Conservation (phyloP, 2,329 filamentous ascomycete species). For the Hymenoscyphus repandus region DNA sequence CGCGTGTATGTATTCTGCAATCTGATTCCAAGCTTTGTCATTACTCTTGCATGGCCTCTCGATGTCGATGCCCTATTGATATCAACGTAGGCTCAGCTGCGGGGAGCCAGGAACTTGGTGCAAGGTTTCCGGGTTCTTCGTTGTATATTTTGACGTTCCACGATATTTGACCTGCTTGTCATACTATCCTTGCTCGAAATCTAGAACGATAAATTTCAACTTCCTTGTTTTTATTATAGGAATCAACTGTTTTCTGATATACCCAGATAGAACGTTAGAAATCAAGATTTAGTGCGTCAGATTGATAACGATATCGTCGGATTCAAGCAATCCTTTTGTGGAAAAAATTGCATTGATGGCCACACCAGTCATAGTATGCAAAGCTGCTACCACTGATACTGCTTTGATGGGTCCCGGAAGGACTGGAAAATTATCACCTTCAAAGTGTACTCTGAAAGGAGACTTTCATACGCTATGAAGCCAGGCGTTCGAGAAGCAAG, state of each 20-base stretch:
- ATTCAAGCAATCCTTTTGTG: constrained; percentile 20
- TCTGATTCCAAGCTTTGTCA: too few species aligned
- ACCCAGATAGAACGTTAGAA: background rate
- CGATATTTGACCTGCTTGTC: background rate
- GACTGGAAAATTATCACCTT: constrained; percentile 35
- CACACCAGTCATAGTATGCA: constrained; percentile 40
- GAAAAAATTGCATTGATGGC: constrained; percentile 37
- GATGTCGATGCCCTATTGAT: too few species aligned
- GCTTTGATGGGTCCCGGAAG: constrained; percentile 41
- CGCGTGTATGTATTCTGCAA: too few species aligned
- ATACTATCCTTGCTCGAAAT: constrained; percentile 7
- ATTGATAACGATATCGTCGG: constrained; percentile 5
- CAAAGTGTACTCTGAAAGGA: constrained; percentile 35
- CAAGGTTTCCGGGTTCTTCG: too few species aligned
- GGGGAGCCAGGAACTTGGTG: too few species aligned
- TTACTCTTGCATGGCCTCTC: too few species aligned
- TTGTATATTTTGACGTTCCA: too few species aligned
- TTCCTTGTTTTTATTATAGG: background rate
- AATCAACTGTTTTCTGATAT: constrained; percentile 4
- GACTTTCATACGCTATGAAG: constrained; percentile 33
- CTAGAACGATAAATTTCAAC: background rate
- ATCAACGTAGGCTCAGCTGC: too few species aligned
- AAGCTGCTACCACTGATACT: constrained; percentile 36
- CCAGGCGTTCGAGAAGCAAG: constrained; percentile 36
- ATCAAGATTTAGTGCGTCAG: constrained; percentile 12